These are phyloP conservation scores for Heterococcus sp. DNA, from an alignment of 108 stramenopile species.

Conservation along the genomic window DNA sequence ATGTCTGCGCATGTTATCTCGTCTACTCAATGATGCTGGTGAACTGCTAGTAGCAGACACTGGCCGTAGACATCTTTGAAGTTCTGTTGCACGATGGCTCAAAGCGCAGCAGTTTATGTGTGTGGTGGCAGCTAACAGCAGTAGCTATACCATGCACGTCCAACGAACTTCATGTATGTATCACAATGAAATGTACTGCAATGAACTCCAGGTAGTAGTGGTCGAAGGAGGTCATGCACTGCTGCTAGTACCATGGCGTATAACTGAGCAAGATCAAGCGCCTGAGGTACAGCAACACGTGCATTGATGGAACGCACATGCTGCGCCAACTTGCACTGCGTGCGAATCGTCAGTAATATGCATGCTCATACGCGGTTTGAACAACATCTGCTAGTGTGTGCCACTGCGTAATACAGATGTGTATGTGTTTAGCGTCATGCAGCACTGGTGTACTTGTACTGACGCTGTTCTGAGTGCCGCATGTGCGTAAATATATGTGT, in stretches of 20 bases:
- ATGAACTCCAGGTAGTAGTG: conserved; percentile 26
- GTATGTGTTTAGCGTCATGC: background rate
- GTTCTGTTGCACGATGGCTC: too few species aligned
- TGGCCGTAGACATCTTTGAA: too few species aligned
- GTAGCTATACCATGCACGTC: background rate
- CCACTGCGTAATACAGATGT: background rate
- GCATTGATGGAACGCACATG: background rate
- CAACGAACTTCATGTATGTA: background rate
- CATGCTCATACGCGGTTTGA: background rate
- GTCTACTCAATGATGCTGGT: too few species aligned
- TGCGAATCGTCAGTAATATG: background rate
- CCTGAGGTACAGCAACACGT: background rate
- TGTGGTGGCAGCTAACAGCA: too few species aligned
- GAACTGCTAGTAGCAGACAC: too few species aligned
- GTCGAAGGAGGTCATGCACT: conserved; percentile 46
- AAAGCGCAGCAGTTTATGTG: too few species aligned
- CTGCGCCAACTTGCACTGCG: background rate
- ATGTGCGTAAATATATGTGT: background rate
- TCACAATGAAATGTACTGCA: background rate
- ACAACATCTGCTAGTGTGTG: too few species aligned
- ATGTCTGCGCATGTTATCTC: too few species aligned
- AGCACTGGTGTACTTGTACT: background rate
- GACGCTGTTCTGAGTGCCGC: background rate
- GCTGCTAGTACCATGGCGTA: conserved; percentile 32
- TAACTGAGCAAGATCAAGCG: conserved; percentile 1